phyloP scores from a whole-genome alignment of 1,139 yeast species.

The Blastobotrys apis region DNA sequence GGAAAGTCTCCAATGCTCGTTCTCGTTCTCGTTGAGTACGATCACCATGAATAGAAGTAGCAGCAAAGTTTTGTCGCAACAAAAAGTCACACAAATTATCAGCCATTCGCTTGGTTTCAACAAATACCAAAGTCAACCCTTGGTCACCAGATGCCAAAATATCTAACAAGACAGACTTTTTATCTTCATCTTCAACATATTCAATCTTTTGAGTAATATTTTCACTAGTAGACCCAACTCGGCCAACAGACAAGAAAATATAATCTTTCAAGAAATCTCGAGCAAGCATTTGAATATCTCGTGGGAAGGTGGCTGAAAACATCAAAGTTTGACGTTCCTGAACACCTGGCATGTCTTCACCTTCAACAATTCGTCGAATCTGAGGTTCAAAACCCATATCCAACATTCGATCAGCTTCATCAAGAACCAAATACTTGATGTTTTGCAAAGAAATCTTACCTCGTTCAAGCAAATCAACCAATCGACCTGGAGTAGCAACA shows the following conservation, averaged over 20 bases:
- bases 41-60: conserved; percentile 98
- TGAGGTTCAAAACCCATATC: conserved; percentile 99
- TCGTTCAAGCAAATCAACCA: conserved; percentile 91
- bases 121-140: conserved; percentile 88
- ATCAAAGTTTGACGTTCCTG: conserved; percentile 90
- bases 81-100: conserved; percentile 91
- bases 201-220: conserved; percentile 92
- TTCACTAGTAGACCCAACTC: conserved; percentile 97
- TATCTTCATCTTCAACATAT: conserved; percentile 93
- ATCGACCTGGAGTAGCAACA: conserved; percentile 99
- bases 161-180: conserved; percentile 87
- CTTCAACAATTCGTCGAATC: conserved; percentile 96
- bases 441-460: conserved; percentile 85
- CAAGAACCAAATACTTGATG: conserved; percentile 90
- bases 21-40: conserved; percentile 98
- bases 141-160: conserved; percentile 71
- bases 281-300: conserved; percentile 94
- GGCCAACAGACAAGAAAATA: conserved; percentile 93
- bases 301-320: conserved; percentile 99
- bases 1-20: conserved; percentile 87
- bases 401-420: conserved; percentile 99
- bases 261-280: conserved; percentile 95
- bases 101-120: conserved; percentile 98
- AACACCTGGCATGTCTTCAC: conserved; percentile 94
- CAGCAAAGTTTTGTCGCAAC: conserved; percentile 85